A percentile compares a stretch with the other conserved stretches of the same genome.
These are phyloP conservation scores for Ballota nigra DNA, from an alignment of 257 asterid genomes.

Conservation along the genomic window DNA sequence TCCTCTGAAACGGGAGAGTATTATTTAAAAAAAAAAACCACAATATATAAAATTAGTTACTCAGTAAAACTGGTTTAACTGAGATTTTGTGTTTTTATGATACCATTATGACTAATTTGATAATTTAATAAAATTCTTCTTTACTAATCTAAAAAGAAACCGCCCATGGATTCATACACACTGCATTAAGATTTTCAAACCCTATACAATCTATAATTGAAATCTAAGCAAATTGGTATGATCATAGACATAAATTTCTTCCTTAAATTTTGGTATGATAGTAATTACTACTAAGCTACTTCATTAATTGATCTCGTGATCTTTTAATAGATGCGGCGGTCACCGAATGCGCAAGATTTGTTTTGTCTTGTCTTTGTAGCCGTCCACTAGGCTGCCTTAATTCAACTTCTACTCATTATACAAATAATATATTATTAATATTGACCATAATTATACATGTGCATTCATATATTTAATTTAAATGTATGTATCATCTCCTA, in stretches of 20 bases:
- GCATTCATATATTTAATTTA: constrained; percentile 28
- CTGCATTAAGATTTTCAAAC: constrained; percentile 30
- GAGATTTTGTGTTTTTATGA: too few species aligned
- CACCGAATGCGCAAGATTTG: constrained; percentile 33
- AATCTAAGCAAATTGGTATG: constrained; percentile 10
- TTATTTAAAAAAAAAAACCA: too few species aligned
- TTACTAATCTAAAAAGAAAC: not conserved
- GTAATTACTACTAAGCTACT: too few species aligned
- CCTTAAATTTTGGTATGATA: constrained; percentile 7
- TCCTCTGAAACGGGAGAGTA: too few species aligned
- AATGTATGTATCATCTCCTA: constrained; percentile 3
- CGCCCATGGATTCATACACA: constrained; percentile 25
- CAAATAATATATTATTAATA: not conserved
- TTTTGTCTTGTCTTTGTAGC: constrained; percentile 20
- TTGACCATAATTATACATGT: constrained; percentile 25
- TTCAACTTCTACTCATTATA: constrained; percentile 22
- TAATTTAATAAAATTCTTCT: not conserved
- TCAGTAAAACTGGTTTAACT: too few species aligned
- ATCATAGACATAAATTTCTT: constrained; percentile 3
- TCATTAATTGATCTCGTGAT: constrained; percentile 29
- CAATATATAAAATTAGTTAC: too few species aligned
- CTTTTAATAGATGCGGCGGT: constrained; percentile 38
- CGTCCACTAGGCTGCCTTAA: constrained; percentile 17
- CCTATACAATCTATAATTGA: not conserved
- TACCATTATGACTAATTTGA: too few species aligned